phyloP scores from a whole-genome alignment of 2,329 filamentous ascomycete genomes.

The Clonostachys sp. region DNA sequence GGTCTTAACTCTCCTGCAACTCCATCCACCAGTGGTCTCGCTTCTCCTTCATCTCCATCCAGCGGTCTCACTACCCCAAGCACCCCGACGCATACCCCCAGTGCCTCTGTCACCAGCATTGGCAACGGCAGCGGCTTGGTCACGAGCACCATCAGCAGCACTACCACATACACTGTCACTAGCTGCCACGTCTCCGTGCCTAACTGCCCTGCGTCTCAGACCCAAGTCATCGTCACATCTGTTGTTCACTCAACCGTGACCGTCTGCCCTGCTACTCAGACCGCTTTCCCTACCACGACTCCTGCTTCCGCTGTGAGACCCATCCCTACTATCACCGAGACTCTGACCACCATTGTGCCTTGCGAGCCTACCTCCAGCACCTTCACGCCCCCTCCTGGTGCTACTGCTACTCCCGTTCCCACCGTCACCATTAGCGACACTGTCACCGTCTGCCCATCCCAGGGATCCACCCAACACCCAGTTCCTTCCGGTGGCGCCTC shows the following conservation, averaged over 20 bases:
- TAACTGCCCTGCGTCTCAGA: conserved; percentile 35
- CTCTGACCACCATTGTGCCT: conserved; percentile 14
- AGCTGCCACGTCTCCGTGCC: conserved; percentile 26
- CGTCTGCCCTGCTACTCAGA: conserved; percentile 11
- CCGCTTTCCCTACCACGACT: conserved; percentile 2
- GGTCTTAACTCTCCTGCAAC: conserved; percentile 2
- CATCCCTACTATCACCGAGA: conserved; percentile 13
- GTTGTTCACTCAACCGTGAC: conserved; percentile 12
- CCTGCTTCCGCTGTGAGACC: conserved; percentile 5
- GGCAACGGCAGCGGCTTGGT: conserved; percentile 1
- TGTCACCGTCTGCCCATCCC: conserved; percentile 1
- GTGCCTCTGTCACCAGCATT: conserved; percentile 6
- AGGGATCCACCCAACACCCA: neutral
- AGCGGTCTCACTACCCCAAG: neutral
- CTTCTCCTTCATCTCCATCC: neutral
- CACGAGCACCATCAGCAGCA: conserved; percentile 13
- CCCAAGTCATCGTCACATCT: conserved; percentile 21
- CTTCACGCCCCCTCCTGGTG: conserved; percentile 12
- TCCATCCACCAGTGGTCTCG: neutral
- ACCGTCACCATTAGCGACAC: conserved; percentile 8
- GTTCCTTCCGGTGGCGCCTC: neutral
- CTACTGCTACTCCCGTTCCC: conserved; percentile 9
- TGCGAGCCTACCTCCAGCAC: conserved; percentile 15
- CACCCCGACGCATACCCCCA: neutral
- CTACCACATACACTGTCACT: conserved; percentile 22